A percentile compares a stretch with the other conserved stretches of the same genome.
phyloP scores from a whole-genome alignment of 768 basidiomycete genomes.

The Mycena amicta region DNA sequence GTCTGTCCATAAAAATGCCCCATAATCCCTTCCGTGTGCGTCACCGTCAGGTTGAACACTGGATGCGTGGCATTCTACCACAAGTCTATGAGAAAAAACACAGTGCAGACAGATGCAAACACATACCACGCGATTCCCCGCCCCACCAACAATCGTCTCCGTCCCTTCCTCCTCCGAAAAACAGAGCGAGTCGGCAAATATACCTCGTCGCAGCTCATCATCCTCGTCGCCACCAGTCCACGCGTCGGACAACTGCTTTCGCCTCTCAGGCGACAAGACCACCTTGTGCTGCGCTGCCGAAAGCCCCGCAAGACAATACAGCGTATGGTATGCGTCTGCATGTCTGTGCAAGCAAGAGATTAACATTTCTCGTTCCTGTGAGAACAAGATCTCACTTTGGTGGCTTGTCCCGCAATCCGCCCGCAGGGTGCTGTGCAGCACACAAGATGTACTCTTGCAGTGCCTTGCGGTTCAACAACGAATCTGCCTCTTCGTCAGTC shows the following conservation, averaged over 20 bases:
- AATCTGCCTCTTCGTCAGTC: conserved; percentile 28
- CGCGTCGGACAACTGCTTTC: conserved; percentile 32
- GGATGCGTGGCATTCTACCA: conserved; percentile 86
- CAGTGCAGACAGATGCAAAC: not conserved
- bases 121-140: conserved; percentile 66
- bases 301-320: conserved; percentile 90
- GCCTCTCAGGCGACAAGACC: conserved; percentile 43
- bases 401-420: conserved; percentile 93
- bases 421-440: conserved; percentile 83
- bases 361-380: not conserved
- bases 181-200: conserved; percentile 57
- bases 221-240: conserved; percentile 42
- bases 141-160: conserved; percentile 57
- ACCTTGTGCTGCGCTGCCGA: conserved; percentile 87
- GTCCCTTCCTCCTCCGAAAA: conserved; percentile 73
- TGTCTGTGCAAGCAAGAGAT: conserved; percentile 47
- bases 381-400: conserved; percentile 65
- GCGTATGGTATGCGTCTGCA: conserved; percentile 95
- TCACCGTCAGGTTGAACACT: conserved; percentile 72
- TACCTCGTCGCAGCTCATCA: conserved; percentile 29
- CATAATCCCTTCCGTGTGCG: conserved; percentile 69
- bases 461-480: conserved; percentile 63
- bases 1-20: conserved; percentile 71
- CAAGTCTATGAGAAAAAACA: conserved; percentile 35
- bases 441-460: conserved; percentile 87